Evolutionary conservation across 495 filamentous ascomycete genomes (phyloP).

Genomic region (Hypoxylon fragiforme): DNA sequence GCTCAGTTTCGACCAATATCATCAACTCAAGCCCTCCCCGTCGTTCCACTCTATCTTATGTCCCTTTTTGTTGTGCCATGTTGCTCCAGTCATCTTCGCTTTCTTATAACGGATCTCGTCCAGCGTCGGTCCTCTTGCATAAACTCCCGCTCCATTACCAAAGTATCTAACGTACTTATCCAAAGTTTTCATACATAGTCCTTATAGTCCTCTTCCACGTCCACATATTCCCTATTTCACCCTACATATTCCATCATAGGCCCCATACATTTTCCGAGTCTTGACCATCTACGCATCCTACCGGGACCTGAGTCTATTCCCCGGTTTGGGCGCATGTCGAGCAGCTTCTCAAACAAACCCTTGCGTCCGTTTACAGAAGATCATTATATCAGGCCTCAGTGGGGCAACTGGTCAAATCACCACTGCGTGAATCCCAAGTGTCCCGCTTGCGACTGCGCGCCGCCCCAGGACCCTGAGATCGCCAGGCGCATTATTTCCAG

Average conservation of each 20-base stretch:
- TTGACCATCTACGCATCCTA: conserved; percentile 25
- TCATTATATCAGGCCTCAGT: conserved; percentile 39
- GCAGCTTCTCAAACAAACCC: conserved; percentile 36
- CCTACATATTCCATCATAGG: conserved; percentile 31
- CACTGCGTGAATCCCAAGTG: conserved; percentile 27
- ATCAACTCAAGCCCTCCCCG: conserved; percentile 23
- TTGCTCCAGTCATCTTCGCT: conserved; percentile 37
- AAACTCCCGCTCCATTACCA: conserved; percentile 27
- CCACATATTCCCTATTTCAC: conserved; percentile 23
- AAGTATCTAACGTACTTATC: too few species aligned
- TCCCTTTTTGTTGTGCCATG: conserved; percentile 40
- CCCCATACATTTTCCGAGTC: conserved; percentile 13
- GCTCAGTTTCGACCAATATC: conserved; percentile 34
- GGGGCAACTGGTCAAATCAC: conserved; percentile 27
- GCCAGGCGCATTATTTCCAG: conserved; percentile 15
- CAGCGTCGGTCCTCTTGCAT: conserved; percentile 25
- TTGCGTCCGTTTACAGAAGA: conserved; percentile 29
- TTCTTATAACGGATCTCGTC: conserved; percentile 38
- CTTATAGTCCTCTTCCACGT: conserved; percentile 10
- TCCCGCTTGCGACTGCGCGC: conserved; percentile 31
- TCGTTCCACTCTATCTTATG: conserved; percentile 31
- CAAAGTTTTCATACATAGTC: not conserved
- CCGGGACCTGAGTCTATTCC: conserved; percentile 25
- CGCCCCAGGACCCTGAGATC: conserved; percentile 30
- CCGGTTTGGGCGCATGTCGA: conserved; percentile 35